Evolutionary conservation across 2,329 filamentous ascomycete genomes (phyloP).

Genomic region (Ceratocystis harringtonii): DNA sequence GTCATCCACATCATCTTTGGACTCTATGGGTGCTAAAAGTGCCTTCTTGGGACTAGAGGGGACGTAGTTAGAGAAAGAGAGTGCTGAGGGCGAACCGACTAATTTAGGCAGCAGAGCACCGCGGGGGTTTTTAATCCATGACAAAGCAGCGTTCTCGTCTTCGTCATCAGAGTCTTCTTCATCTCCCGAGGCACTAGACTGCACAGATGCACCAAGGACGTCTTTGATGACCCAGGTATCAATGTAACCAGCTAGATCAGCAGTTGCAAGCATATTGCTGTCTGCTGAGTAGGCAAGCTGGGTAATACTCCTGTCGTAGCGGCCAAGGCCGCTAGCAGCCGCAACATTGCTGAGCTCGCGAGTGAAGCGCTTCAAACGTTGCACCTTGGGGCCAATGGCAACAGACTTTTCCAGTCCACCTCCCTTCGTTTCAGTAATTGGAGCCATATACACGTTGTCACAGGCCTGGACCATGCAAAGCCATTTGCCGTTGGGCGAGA

Average conservation of each 20-base stretch:
- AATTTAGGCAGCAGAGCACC: constrained; percentile 55
- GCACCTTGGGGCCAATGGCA: constrained; percentile 25
- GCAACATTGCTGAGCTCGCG: constrained; percentile 40
- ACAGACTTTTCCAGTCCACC: constrained; percentile 17
- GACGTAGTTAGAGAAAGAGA: constrained; percentile 49
- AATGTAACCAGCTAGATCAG: constrained; percentile 70
- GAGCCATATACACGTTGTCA: constrained; percentile 40
- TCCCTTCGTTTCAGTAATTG: constrained; percentile 23
- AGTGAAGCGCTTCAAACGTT: constrained; percentile 37
- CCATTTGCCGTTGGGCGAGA: constrained; percentile 59
- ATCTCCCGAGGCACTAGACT: constrained; percentile 24
- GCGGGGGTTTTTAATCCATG: constrained; percentile 61
- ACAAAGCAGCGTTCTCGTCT: constrained; percentile 28
- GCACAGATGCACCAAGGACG: constrained; percentile 23
- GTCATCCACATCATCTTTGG: constrained; percentile 27
- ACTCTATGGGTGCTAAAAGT: constrained; percentile 18
- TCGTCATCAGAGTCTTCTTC: constrained; percentile 27
- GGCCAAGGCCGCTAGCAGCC: constrained; percentile 51
- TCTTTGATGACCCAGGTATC: constrained; percentile 67
- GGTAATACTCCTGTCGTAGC: constrained; percentile 61
- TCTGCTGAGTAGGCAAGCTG: constrained; percentile 67
- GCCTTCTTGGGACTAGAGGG: constrained; percentile 22
- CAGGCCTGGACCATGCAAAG: constrained; percentile 49
- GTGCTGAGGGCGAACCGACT: constrained; percentile 45
- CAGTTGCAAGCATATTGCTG: constrained; percentile 60